Evolutionary conservation across 768 basidiomycete genomes (phyloP), one percentile per base, ranked within the genome.

Genomic region (Rhizopogon sp.): DNA sequence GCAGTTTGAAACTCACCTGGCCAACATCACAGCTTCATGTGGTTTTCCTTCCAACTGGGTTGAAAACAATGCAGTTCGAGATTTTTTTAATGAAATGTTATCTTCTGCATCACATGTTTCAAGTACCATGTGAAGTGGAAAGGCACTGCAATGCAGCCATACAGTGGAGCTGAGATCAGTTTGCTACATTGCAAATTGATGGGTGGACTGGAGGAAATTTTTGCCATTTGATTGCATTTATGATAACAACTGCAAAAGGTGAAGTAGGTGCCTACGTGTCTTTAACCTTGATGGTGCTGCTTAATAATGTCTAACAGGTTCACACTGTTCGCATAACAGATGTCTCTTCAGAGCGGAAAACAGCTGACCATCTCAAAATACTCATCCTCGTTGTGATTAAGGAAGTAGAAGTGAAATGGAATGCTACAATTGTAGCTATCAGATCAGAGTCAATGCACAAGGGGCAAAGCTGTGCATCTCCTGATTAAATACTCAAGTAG

Each of bases 31-130:
- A 37, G 70, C 71, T 17, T 67, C 72, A 3, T 64, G 61, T 42
- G 67, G 65, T 0, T 57, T 74, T 29, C 59, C 72, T 14, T 63
- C 74, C 1, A 65, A 64, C 3, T 76, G 71, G 72, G 66, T 76
- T 20, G 66, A 69, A 31, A 74, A 75, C 59, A 66, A 66, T 1
- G 71, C 50, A 62, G 61, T 39, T 50, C 61, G 28, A 56, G 64
- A 13, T 72, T 72, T 56, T 40, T 17, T 52, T 5, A 29, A 42
- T 52, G 37, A 52, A 8, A 20, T 52, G 5, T 28, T 52, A 42
- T 39, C 50, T 29, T 20, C n/a, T 1, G 50, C 43, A 44, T 22
- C 43, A 22, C 43, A 22, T 25, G n/a, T 35, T 33, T 39, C 37
- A 3, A 39, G 37, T 39, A 39, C 13, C 37, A 39, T 13, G 11